Evolutionary conservation across 164 flowering plant species (phyloP), one percentile per base, ranked within the genome.

Genomic region (Cinnamomum chago): DNA sequence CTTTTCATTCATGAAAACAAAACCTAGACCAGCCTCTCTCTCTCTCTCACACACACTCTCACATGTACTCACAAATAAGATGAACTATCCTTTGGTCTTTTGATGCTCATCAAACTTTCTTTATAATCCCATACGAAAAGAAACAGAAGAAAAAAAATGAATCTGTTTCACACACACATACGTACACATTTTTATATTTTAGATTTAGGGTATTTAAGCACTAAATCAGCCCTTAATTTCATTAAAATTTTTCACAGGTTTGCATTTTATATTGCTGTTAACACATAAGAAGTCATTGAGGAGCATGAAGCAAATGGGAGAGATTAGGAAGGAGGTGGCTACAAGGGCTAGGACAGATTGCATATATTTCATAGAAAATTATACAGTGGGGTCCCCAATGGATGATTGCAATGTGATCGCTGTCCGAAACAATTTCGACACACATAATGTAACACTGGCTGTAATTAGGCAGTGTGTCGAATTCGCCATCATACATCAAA

Each of bases 271-370:
- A 18, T 67, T 72, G 68, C 55, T 72, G 64, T n/a, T 72, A 40
- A 72, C 75, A 47, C 75, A 72, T 65, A 64, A 35, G 68, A 72
- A 47, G 55, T 27, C 68, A 3, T 25, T 72, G 68, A 72, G 40
- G 58, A 72, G n/a, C 68, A 47, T 5, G 27, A 35, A 64, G 68
- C 28, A 72, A 65, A 66, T 47, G 18, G 75, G 64, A 12, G 28
- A 20, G 3, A 30, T 72, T 12, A 62, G 68, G 35, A 72, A 62
- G 67, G 68, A 72, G 30, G 52, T 72, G 68, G 55, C 75, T 3
- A 35, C 22, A 28, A 72, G 67, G 75, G 75, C 75, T 20, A 72
- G 52, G 35, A 72, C 68, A 15, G 75, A 72, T n/a, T 72, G 75
- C 68, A 35, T 72, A 12, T 72, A 64, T 50, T 62, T 72, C 58